Evolutionary conservation across 139 green algal genomes (phyloP).

Genomic region (Chlamydomonas asymmetrica): DNA sequence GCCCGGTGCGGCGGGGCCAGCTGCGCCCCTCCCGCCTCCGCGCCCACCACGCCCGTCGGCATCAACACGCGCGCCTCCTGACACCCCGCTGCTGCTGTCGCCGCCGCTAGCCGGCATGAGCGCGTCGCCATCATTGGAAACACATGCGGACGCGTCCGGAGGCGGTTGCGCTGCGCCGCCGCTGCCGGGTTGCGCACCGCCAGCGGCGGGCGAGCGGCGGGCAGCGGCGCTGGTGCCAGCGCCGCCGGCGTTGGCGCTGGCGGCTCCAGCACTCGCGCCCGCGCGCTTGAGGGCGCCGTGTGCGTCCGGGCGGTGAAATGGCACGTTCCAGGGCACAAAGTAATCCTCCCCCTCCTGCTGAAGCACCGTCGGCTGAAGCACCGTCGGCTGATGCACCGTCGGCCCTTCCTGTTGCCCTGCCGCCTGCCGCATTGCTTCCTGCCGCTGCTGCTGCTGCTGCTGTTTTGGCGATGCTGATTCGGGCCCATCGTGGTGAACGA

Average conservation of each 20-base stretch:
- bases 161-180: background rate
- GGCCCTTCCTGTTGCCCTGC: background rate
- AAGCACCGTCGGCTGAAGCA: background rate
- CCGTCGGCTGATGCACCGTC: background rate
- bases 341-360: constrained; percentile 71
- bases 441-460: constrained; percentile 13
- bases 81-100: constrained; percentile 3
- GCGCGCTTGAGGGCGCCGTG: too few species aligned
- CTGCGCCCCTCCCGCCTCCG: background rate
- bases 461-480: constrained; percentile 10
- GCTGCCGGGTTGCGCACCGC: background rate
- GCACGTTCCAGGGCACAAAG: constrained; percentile 97
- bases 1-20: background rate
- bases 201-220: background rate
- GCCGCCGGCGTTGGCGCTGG: too few species aligned
- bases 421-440: constrained; percentile 5
- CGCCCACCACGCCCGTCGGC: background rate
- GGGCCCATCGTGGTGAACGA: background rate
- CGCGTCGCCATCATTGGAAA: too few species aligned
- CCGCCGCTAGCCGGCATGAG: too few species aligned
- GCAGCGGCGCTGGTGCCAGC: background rate
- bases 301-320: constrained; percentile 82
- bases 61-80: background rate
- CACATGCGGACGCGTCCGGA: too few species aligned
- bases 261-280: too few species aligned